A percentile compares a stretch with the other conserved stretches of the same genome.
Evolutionary conservation across 1,284 basidiomycete genomes (phyloP).

Genomic region (Ceratobasidium sp.): DNA sequence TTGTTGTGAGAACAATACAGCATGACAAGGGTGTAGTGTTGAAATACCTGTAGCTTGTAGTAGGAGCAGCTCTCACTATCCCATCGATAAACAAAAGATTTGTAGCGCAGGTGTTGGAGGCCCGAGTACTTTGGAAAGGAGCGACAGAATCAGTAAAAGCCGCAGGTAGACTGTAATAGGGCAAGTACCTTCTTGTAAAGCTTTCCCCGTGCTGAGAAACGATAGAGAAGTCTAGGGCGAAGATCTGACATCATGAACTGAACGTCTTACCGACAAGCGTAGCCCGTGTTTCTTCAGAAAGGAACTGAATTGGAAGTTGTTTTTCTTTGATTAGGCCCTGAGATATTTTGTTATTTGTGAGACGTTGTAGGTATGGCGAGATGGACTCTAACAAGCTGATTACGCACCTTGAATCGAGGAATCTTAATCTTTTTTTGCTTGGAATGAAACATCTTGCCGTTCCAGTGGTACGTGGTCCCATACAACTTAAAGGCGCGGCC

Average conservation of each 20-base stretch:
- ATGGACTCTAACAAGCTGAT: not conserved
- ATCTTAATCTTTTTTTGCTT: not conserved
- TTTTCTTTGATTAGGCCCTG: constrained; percentile 14
- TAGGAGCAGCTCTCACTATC: constrained; percentile 5
- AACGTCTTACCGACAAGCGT: constrained; percentile 1
- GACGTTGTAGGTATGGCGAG: too few species aligned
- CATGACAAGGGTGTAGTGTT: not conserved
- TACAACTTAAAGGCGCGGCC: constrained; percentile 2
- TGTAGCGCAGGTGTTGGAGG: constrained; percentile 11
- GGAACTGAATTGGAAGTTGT: constrained; percentile 3
- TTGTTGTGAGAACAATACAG: not conserved
- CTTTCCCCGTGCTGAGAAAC: not conserved
- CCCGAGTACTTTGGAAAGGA: not conserved
- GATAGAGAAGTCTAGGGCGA: not conserved
- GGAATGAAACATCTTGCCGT: constrained; percentile 24
- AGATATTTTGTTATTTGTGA: not conserved
- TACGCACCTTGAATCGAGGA: constrained; percentile 11
- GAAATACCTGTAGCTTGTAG: constrained; percentile 14
- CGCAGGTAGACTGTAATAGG: too few species aligned
- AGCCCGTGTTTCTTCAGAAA: not conserved
- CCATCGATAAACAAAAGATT: constrained; percentile 6
- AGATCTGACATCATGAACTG: not conserved
- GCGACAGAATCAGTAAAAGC: not conserved
- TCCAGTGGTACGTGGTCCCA: constrained; percentile 9
- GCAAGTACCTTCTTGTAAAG: constrained; percentile 7